Base-by-base conservation (phyloP, 345 rosid species). In the Melaleuca quinquenervia region DNA sequence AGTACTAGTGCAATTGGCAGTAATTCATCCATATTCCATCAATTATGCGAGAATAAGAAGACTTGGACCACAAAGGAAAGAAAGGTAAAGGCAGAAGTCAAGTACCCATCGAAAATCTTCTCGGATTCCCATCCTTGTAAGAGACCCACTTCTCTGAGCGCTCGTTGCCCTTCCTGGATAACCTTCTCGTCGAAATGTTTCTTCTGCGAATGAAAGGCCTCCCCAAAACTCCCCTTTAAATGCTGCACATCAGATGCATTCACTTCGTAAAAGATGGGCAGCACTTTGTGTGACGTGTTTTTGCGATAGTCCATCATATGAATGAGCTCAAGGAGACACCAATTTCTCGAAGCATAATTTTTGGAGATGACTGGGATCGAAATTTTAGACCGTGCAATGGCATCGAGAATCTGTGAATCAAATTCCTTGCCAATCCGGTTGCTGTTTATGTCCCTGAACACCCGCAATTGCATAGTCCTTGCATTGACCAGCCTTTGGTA, bases 11-110 rank as follows among this genome's bases (percentile, higher is more conserved):
- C 13, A 13, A 27, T 16, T 60, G 36, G 2, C 2, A 60, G 74
- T 0, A 27, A 0, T 29, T 15, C 11, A 62, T 62, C 44, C 44
- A 29, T 7, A 14, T 62, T 6, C 6, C 5, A 14, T 7, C 6
- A 0, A 0, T 8, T 60, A 13, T 20, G 22, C 55, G 3, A 5
- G 22, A 52, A 18, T 16, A 52, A 52, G 54, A 3, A 52, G 6
- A 16, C 18, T 52, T 52, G 3, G 41, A 52, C 16, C 0, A 52
- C 4, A 11, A 7, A 2, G 2, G 1, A 1, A 2, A 5, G 5
- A n/a, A 13, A 13, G 12, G 18, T 2, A 5, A 0, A 13, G 36
- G 18, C 0, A 3, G 9, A 13, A 58, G 70, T 1, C 0, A 60
- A 1, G 20, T 27, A 60, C 74, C 74, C 74, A 3, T 27, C 5